These are phyloP conservation scores for Xylaria sp. DNA, from an alignment of 2,329 filamentous ascomycete genomes.

Conservation along the genomic window DNA sequence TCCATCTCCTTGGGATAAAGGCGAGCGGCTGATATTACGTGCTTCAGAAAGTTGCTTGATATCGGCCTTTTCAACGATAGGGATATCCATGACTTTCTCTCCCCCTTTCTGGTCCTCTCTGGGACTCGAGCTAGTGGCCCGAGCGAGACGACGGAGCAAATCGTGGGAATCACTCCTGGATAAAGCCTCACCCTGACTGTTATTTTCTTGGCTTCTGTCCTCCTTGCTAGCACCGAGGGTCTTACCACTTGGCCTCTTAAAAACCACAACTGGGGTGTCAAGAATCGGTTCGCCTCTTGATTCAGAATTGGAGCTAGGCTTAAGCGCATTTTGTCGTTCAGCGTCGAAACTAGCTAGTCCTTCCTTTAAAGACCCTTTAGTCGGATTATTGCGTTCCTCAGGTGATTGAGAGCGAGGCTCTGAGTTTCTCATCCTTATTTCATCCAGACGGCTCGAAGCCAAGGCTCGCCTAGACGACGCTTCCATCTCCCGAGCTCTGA, in stretches of 20 bases:
- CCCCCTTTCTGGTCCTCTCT: slow-evolving; percentile 40
- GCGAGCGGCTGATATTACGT: slow-evolving; percentile 38
- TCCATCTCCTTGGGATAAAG: slow-evolving; percentile 40
- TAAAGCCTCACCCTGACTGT: slow-evolving; percentile 35
- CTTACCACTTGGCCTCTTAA: slow-evolving; percentile 29
- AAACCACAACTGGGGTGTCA: slow-evolving; percentile 26
- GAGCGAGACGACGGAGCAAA: slow-evolving; percentile 61
- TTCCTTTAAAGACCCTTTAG: slow-evolving; percentile 43
- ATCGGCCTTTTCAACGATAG: slow-evolving; percentile 23
- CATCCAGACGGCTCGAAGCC: slow-evolving; percentile 62
- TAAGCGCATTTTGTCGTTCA: slow-evolving; percentile 22
- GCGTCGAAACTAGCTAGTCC: slow-evolving; percentile 17
- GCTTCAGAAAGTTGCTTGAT: slow-evolving; percentile 33
- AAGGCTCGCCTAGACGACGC: slow-evolving; percentile 59
- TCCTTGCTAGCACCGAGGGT: slow-evolving; percentile 16
- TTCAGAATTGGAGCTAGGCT: slow-evolving; percentile 24
- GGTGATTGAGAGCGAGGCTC: slow-evolving; percentile 56
- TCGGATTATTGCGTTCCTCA: slow-evolving; percentile 50
- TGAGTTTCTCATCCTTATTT: slow-evolving; percentile 64
- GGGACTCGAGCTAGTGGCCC: slow-evolving; percentile 59
- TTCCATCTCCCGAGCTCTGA: slow-evolving; percentile 57
- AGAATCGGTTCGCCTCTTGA: slow-evolving; percentile 25
- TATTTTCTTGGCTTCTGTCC: slow-evolving; percentile 37
- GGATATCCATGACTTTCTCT: slow-evolving; percentile 35
- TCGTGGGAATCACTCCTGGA: slow-evolving; percentile 58